phyloP scores from a whole-genome alignment of 768 basidiomycete species.

The Panaeolus papilionaceus region DNA sequence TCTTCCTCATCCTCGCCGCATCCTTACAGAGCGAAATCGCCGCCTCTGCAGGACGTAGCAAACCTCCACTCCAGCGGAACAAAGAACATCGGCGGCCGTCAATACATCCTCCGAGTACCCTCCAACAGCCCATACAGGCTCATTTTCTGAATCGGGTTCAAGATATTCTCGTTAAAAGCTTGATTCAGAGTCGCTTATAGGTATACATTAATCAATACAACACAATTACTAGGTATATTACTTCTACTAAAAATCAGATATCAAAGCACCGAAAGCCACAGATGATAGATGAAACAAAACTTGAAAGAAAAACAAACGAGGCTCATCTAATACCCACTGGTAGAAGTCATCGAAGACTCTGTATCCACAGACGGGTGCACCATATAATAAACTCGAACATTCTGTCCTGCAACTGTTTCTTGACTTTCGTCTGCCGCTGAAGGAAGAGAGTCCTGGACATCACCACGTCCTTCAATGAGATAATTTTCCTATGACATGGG shows the following conservation, averaged over 20 bases:
- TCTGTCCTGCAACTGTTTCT: constrained; percentile 58
- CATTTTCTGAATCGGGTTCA: no score
- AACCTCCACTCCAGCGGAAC: no score
- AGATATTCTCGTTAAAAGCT: background rate
- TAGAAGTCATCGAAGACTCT: constrained; percentile 57
- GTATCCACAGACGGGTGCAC: constrained; percentile 89
- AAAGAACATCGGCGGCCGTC: no score
- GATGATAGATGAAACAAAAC: constrained; percentile 1
- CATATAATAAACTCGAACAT: constrained; percentile 83
- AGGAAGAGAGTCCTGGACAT: constrained; percentile 80
- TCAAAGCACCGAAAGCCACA: constrained; percentile 12
- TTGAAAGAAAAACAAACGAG: background rate
- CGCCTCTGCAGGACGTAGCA: no score
- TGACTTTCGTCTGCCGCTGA: constrained; percentile 68
- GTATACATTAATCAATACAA: constrained; percentile 13
- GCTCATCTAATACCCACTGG: constrained; percentile 26
- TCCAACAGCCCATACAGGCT: no score
- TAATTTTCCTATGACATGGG: constrained; percentile 70
- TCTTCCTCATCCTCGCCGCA: no score
- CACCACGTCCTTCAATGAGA: constrained; percentile 82
- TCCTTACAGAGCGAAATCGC: no score
- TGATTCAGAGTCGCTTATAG: background rate
- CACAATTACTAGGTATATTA: constrained; percentile 7
- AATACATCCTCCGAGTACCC: no score
- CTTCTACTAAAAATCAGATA: constrained; percentile 4